These are phyloP conservation scores for Sugiyamaella japonica DNA, from an alignment of 1,139 yeast species.

Conservation along the genomic window DNA sequence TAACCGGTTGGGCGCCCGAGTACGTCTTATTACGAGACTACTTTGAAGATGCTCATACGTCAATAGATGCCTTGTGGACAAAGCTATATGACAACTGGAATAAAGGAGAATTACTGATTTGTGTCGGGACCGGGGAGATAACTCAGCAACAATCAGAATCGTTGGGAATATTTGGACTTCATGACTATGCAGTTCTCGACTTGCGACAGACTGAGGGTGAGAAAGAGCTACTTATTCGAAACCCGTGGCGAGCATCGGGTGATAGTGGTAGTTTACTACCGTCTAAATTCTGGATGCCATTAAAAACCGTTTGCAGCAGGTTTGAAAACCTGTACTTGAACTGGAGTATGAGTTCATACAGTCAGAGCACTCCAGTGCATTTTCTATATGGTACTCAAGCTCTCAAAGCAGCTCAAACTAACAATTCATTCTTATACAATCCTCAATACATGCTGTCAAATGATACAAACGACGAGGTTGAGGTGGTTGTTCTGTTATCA, in stretches of 20 bases:
- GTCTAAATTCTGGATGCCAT: constrained; percentile 38
- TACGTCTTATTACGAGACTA: constrained; percentile 44
- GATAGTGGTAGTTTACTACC: constrained; percentile 13
- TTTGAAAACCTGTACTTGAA: constrained; percentile 64
- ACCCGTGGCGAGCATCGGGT: constrained; percentile 50
- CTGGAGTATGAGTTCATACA: constrained; percentile 56
- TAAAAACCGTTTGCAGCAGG: constrained; percentile 43
- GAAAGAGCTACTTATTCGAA: constrained; percentile 45
- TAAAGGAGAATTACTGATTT: constrained; percentile 49
- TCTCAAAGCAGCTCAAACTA: constrained; percentile 10
- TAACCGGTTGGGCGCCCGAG: constrained; percentile 79
- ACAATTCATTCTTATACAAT: constrained; percentile 37
- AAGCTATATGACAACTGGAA: constrained; percentile 39
- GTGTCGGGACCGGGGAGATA: constrained; percentile 66
- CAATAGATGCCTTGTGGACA: constrained; percentile 42
- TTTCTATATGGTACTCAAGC: constrained; percentile 38
- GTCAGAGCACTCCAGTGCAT: constrained; percentile 36
- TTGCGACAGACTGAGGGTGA: constrained; percentile 33
- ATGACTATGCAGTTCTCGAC: constrained; percentile 64
- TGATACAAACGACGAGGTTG: constrained; percentile 34
- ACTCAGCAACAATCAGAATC: constrained; percentile 44
- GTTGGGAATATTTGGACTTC: constrained; percentile 54
- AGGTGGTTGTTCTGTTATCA: constrained; percentile 54
- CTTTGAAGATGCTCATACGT: constrained; percentile 27
- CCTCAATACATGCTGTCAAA: constrained; percentile 55